These are phyloP conservation scores for Microsporum audouinii DNA, from an alignment of 2,329 filamentous ascomycete genomes.

Conservation along the genomic window DNA sequence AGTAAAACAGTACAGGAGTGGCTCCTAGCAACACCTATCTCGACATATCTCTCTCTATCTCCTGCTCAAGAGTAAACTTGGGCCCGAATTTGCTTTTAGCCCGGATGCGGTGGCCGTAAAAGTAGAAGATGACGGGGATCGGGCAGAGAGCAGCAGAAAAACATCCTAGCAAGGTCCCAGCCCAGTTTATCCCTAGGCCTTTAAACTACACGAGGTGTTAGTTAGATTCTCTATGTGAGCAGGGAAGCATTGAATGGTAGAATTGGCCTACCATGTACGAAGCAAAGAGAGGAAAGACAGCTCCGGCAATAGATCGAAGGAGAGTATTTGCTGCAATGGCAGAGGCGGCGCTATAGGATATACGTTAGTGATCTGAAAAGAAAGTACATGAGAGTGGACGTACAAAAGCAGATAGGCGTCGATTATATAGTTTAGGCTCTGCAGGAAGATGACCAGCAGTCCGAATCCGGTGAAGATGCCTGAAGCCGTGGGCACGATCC, in stretches of 20 bases:
- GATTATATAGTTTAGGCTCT: conserved; percentile 37
- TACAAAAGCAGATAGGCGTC: conserved; percentile 26
- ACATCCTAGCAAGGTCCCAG: conserved; percentile 23
- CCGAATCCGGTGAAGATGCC: conserved; percentile 38
- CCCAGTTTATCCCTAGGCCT: conserved; percentile 23
- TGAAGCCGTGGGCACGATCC: conserved; percentile 33
- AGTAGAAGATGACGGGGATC: conserved; percentile 23
- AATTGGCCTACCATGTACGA: conserved; percentile 20
- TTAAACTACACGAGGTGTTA: conserved; percentile 19
- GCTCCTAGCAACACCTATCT: neutral
- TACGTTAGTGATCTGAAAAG: neutral
- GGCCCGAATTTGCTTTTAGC: conserved; percentile 28
- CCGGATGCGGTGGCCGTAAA: conserved; percentile 23
- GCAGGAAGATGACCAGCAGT: conserved; percentile 39
- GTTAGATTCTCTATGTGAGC: neutral
- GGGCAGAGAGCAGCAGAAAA: conserved; percentile 21
- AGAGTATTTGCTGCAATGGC: conserved; percentile 42
- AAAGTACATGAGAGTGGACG: conserved; percentile 7
- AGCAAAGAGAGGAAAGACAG: conserved; percentile 30
- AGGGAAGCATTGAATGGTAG: neutral
- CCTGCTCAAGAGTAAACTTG: conserved; percentile 7
- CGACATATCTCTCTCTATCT: conserved; percentile 1
- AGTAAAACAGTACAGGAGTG: neutral
- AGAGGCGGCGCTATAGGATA: conserved; percentile 34
- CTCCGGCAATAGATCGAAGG: conserved; percentile 33